phyloP scores from a whole-genome alignment of 179 eudicot species.

The Actinidia arguta region DNA sequence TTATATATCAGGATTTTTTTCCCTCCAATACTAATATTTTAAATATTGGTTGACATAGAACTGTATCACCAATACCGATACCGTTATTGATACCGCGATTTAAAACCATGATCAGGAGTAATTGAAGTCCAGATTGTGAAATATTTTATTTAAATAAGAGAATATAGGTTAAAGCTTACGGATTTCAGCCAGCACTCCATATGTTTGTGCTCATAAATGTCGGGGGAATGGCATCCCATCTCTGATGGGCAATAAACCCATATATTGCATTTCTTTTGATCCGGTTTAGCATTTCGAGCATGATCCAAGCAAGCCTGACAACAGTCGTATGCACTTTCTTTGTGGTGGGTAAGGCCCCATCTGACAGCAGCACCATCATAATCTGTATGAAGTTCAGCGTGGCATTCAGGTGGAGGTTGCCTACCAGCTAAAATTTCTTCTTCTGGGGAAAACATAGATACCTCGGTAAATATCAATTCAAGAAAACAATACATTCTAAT shows the following conservation, averaged over 20 bases:
- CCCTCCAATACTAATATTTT: no score
- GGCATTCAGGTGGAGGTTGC: constrained; percentile 82
- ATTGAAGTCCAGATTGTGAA: background rate
- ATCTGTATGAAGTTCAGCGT: constrained; percentile 80
- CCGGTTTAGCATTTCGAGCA: constrained; percentile 72
- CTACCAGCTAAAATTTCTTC: constrained; percentile 75
- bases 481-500: background rate
- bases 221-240: constrained; percentile 89
- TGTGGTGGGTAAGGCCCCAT: constrained; percentile 95
- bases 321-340: constrained; percentile 95
- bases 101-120: background rate
- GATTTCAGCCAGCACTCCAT: constrained; percentile 98
- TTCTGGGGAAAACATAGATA: constrained; percentile 43
- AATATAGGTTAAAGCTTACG: constrained; percentile 51
- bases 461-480: background rate
- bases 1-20: no score
- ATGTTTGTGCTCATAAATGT: constrained; percentile 83
- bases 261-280: constrained; percentile 79
- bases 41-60: no score
- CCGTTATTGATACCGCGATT: no score
- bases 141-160: background rate
- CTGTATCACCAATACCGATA: no score
- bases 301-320: constrained; percentile 95
- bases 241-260: constrained; percentile 99
- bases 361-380: constrained; percentile 86